Conservation (phyloP, 345 rosid species). For the Nephelium lappaceum region DNA sequence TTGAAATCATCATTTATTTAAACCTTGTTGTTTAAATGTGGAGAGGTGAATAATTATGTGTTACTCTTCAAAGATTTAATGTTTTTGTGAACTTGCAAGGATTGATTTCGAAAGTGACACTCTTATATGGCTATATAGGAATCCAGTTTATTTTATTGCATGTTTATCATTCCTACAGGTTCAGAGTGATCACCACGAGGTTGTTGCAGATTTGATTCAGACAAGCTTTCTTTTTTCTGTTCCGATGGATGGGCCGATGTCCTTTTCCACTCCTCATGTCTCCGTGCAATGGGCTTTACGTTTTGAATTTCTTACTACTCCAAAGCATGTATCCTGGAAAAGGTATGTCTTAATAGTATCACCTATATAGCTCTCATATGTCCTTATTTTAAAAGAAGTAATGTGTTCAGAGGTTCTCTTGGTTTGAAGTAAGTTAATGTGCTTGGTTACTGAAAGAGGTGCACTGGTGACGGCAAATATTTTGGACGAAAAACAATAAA, state of each 20-base stretch:
- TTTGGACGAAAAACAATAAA: background rate
- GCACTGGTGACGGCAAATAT: background rate
- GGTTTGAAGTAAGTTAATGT: background rate
- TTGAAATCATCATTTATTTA: background rate
- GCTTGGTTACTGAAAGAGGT: background rate
- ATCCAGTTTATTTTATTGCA: background rate
- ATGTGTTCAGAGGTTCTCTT: background rate
- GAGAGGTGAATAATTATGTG: background rate
- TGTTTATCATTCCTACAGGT: conserved; percentile 51
- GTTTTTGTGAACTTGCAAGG: background rate
- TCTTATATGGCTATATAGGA: background rate
- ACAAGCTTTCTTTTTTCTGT: conserved; percentile 93
- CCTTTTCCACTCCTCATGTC: conserved; percentile 79
- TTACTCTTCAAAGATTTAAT: background rate
- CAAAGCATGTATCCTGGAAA: conserved; percentile 73
- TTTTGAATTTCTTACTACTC: conserved; percentile 87
- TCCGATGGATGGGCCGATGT: conserved; percentile 98
- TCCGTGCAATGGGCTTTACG: conserved; percentile 89
- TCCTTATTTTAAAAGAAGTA: background rate
- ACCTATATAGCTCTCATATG: background rate
- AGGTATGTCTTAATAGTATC: conserved; percentile 52
- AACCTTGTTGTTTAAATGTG: too few species aligned
- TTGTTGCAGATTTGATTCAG: conserved; percentile 92
- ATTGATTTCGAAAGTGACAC: background rate
- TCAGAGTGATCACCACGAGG: conserved; percentile 93